Conservation (phyloP, 1,139 yeast species). For the Kodamaea fungicola region DNA sequence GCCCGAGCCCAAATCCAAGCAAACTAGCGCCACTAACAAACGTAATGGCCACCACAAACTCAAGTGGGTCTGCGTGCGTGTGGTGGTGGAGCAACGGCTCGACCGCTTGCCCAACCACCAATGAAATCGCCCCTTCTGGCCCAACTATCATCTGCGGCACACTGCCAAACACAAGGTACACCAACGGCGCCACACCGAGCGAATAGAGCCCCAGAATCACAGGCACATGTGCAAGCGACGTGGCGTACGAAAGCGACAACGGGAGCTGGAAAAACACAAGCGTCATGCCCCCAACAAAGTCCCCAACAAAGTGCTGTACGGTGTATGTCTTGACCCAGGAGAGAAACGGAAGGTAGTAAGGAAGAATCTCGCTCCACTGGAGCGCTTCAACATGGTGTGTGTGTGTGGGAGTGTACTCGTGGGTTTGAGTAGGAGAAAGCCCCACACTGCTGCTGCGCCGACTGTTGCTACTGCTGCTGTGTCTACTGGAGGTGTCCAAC, state of each 20-base stretch:
- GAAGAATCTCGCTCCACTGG: slow-evolving; percentile 30
- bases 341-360: slow-evolving; percentile 79
- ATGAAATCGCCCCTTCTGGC: slow-evolving; percentile 91
- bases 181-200: slow-evolving; percentile 76
- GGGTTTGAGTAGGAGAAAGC: neutral
- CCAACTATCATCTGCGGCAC: slow-evolving; percentile 97
- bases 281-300: slow-evolving; percentile 80
- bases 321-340: slow-evolving; percentile 75
- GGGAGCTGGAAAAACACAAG: slow-evolving; percentile 92
- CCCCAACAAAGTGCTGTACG: slow-evolving; percentile 56
- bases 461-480: too few species aligned
- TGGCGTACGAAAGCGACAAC: slow-evolving; percentile 81
- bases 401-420: slow-evolving; percentile 24
- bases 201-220: slow-evolving; percentile 83
- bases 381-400: slow-evolving; percentile 19
- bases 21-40: slow-evolving; percentile 75
- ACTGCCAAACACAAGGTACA: slow-evolving; percentile 81
- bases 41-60: slow-evolving; percentile 69
- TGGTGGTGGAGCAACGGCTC: slow-evolving; percentile 60
- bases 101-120: slow-evolving; percentile 91
- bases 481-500: too few species aligned
- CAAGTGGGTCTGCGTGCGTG: slow-evolving; percentile 50
- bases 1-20: slow-evolving; percentile 71
- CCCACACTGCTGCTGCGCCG: too few species aligned
- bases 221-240: slow-evolving; percentile 87